phyloP scores from a whole-genome alignment of 768 basidiomycete species.

The Psilocybe sp. region DNA sequence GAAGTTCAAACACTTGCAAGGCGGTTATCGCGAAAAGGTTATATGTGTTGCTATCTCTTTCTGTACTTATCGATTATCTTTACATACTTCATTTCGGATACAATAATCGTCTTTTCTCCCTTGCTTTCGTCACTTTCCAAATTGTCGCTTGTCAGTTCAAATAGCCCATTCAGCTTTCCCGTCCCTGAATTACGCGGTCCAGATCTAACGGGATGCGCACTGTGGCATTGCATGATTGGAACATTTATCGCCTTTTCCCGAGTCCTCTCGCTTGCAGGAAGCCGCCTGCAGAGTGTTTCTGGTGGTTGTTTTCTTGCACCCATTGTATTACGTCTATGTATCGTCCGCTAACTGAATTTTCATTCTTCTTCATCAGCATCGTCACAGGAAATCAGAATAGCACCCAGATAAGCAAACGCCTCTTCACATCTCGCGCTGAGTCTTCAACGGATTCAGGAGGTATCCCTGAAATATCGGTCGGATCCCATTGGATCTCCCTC shows the following conservation, averaged over 20 bases:
- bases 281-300: not conserved
- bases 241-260: too few species aligned
- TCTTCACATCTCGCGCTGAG: conserved; percentile 38
- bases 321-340: conserved; percentile 5
- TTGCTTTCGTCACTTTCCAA: not conserved
- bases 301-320: conserved; percentile 7
- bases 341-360: conserved; percentile 7
- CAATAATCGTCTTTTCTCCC: conserved; percentile 8
- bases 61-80: not conserved
- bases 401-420: conserved; percentile 60
- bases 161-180: too few species aligned
- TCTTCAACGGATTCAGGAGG: conserved; percentile 10
- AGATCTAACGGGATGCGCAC: too few species aligned
- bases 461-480: not conserved
- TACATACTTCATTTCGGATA: conserved; percentile 2
- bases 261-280: too few species aligned
- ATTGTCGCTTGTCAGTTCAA: too few species aligned
- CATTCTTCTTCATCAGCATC: conserved; percentile 10
- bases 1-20: conserved; percentile 30
- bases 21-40: too few species aligned
- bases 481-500: too few species aligned
- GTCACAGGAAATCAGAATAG: conserved; percentile 46
- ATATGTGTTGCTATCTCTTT: not conserved
- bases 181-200: too few species aligned
- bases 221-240: too few species aligned